A percentile compares a stretch with the other conserved stretches of the same genome.
phyloP scores from a whole-genome alignment of 129 eudicot species.

The Centaurea solstitialis region DNA sequence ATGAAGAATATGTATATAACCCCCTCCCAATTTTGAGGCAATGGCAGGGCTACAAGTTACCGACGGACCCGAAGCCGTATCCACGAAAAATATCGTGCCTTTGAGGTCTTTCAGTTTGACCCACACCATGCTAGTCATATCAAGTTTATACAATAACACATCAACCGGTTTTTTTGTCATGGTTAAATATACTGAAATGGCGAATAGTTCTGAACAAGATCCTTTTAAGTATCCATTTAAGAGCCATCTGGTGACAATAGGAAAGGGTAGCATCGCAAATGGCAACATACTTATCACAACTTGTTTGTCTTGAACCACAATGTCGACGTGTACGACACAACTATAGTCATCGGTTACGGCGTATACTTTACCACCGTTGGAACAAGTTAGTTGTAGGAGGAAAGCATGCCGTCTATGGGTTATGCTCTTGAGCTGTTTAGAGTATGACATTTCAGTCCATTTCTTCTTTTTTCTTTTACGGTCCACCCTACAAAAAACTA shows the following conservation, averaged over 20 bases:
- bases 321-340: constrained; percentile 6
- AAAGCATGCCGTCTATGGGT: background rate
- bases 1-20: constrained; percentile 12
- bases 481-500: background rate
- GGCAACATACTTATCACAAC: background rate
- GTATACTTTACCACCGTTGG: constrained; percentile 17
- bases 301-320: background rate
- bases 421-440: background rate
- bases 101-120: background rate
- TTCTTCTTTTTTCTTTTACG: background rate
- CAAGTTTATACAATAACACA: background rate
- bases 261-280: background rate
- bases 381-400: background rate
- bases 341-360: background rate
- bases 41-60: constrained; percentile 2
- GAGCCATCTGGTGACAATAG: rapidly evolving
- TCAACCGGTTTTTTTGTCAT: background rate
- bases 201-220: constrained; percentile 1
- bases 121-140: constrained; percentile 15
- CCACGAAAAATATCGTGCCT: constrained; percentile 18
- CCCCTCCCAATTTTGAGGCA: background rate
- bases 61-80: background rate
- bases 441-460: background rate
- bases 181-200: background rate
- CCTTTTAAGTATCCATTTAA: background rate